Base-by-base conservation (phyloP, 1,284 basidiomycete species). In the Neolentinus lepideus region DNA sequence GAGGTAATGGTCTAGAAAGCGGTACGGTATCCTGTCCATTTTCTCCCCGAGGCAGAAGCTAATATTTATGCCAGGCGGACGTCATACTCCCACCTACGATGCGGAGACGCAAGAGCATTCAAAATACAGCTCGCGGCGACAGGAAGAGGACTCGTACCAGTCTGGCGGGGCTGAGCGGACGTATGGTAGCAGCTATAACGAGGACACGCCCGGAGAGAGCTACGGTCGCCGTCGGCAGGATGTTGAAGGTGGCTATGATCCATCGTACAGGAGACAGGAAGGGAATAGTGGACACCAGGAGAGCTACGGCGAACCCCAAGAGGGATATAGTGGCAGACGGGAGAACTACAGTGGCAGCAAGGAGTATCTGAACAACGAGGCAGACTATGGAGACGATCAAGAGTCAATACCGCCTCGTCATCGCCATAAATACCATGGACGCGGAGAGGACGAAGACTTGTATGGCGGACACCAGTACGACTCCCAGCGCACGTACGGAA, bases 261-360 rank as follows among this genome's bases (percentile, higher is more conserved):
- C 33, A 27, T 36, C 46, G 8, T 22, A 55, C 27, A 33, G 31
- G 14, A 25, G 22, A 54, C 38, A 2, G 52, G 55, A 51, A 10
- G 57, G 55, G 9, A 54, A 54, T 27, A 51, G 33, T 43, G 38
- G 38, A 16, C 38, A 16, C 38, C 38, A 43, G 38, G 38, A 43
- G 50, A 16, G 45, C 47, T 57, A 57, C 22, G 60, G 53, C 2
- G 52, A 58, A 43, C 61, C 60, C 51, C 59, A 58, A 29, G 54
- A 57, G 24, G 54, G 52, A 9, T 59, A 55, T 31, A 52, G 54
- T 3, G 33, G 22, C 27, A 27, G 45, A 22, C 50, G 48, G 25
- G 25, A 27, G 29, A 53, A 22, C 24, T 47, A 54, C 26, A 12
- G 29, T 31, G 29, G 29, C 29, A 4, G 29, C 29, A 31, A 12